Base-by-base conservation (phyloP, 2,329 filamentous ascomycete genomes). In the Lomentospora prolificans region DNA sequence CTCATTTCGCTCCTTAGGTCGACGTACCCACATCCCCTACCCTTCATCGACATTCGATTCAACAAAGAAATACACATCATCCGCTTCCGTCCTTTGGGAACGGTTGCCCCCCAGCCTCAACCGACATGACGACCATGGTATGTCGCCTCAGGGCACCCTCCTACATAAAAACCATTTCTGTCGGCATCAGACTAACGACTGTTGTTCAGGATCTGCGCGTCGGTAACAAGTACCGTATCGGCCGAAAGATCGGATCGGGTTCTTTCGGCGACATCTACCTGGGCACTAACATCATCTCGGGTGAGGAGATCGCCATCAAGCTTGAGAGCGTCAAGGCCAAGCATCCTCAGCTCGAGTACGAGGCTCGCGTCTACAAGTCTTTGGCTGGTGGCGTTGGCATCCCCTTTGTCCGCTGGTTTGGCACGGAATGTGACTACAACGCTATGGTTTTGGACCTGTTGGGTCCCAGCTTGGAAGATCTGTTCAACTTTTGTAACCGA, bases 401-500 rank as follows among this genome's bases (percentile, higher is more conserved):
- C 62, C 94, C 94, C 51, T 97, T 97, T 68, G 94, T 99, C 69
- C 90, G 92, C 75, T 99, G 94, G 94, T 99, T 97, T 73, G 94
- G 94, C 64, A 97, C 92, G 59, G 94, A 99, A 76, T 97, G 92
- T 74, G 94, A 97, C 77, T 97, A 99, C 84, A 97, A 99, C 75
- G 94, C 94, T 71, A 97, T 99, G 94, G 94, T 99, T 54, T 84
- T 97, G 62, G 94, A 99, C 68, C 85, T 99, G 25, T 87, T 99
- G 57, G 94, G 94, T 39, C 94, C 94, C 63, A 94, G 87, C 67
- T 76, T 99, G 73, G 94, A 99, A 75, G 94, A 99, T 70, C 82
- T 99, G 31, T 99, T 99, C 89, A 97, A 99, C 83, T 97, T 97
- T 74, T 99, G 94, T 85, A 97, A 97, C 85, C 88, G 94, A 73